phyloP scores from a whole-genome alignment of 1,139 yeast genomes.

The Diutina scorzettiae region DNA sequence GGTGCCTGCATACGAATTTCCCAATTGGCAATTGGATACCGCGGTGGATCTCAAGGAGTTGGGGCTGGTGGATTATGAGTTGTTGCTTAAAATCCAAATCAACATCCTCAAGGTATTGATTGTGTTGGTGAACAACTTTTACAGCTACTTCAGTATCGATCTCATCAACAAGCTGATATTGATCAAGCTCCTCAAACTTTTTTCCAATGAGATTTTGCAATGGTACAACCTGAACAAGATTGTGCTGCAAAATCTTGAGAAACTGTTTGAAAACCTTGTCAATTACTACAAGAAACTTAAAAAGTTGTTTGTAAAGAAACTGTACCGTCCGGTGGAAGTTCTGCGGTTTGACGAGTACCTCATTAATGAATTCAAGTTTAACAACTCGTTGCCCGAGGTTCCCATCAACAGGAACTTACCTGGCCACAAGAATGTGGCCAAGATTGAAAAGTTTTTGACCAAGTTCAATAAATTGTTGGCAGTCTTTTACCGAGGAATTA shows the following conservation, averaged over 20 bases:
- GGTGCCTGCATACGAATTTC: constrained; percentile 18
- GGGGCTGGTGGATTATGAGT: constrained; percentile 41
- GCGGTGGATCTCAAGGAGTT: constrained; percentile 24
- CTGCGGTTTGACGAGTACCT: constrained; percentile 30
- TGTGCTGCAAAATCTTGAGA: constrained; percentile 25
- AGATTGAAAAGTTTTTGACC: constrained; percentile 47
- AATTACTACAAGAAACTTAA: constrained; percentile 56
- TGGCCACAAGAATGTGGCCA: constrained; percentile 30
- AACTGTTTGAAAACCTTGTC: constrained; percentile 38
- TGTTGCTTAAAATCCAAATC: constrained; percentile 60
- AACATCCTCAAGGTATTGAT: constrained; percentile 73
- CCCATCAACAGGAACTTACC: constrained; percentile 39
- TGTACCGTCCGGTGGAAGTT: constrained; percentile 57
- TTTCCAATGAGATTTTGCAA: constrained; percentile 58
- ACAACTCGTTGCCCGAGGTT: constrained; percentile 31
- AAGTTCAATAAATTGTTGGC: constrained; percentile 54
- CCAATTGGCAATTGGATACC: constrained; percentile 41
- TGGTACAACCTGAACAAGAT: constrained; percentile 53
- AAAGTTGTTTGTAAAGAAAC: constrained; percentile 62
- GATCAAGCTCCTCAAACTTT: constrained; percentile 53
- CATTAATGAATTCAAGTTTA: constrained; percentile 27
- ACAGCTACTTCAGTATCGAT: constrained; percentile 65
- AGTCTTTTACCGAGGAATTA: constrained; percentile 47
- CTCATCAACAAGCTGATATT: constrained; percentile 47
- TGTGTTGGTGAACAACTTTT: constrained; percentile 62